phyloP scores from a whole-genome alignment of 805 yeast species.

The Spathaspora boniae region DNA sequence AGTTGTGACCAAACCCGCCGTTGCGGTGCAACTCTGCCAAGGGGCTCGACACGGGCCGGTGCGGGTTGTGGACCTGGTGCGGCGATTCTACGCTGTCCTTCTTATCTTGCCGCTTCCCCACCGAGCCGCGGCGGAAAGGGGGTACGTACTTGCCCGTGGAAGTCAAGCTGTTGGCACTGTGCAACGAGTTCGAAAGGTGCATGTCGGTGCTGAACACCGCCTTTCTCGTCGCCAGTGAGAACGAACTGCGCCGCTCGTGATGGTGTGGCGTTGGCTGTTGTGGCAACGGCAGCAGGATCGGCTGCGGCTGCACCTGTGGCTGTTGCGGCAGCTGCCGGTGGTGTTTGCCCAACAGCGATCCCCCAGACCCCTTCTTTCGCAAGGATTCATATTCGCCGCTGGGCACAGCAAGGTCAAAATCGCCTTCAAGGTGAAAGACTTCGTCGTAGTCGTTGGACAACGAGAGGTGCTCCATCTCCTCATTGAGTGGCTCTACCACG shows the following conservation, averaged over 20 bases:
- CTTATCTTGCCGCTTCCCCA: slow-evolving; percentile 5
- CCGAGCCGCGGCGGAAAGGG: slow-evolving; percentile 61
- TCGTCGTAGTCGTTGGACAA: slow-evolving; percentile 29
- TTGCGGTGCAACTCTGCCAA: slow-evolving; percentile 1
- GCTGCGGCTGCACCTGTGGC: no score
- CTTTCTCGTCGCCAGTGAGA: slow-evolving; percentile 5
- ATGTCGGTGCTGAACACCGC: slow-evolving; percentile 1
- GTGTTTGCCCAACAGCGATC: no score
- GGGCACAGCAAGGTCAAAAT: no score
- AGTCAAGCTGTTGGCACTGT: neutral
- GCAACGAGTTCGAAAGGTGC: slow-evolving; percentile 1
- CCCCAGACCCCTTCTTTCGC: no score
- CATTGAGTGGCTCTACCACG: slow-evolving; percentile 29
- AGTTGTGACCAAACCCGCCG: slow-evolving; percentile 4
- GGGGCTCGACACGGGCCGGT: slow-evolving; percentile 2
- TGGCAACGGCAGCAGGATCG: no score
- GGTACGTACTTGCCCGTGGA: slow-evolving; percentile 62
- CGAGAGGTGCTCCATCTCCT: slow-evolving; percentile 29
- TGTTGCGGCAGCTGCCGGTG: no score
- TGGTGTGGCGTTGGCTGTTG: no score
- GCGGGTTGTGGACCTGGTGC: neutral
- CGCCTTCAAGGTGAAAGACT: slow-evolving; percentile 43
- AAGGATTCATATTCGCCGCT: no score
- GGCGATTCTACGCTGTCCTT: slow-evolving; percentile 1
- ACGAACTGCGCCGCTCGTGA: no score